Conservation (phyloP, 1,284 basidiomycete genomes). For the Ustilago trichophora region DNA sequence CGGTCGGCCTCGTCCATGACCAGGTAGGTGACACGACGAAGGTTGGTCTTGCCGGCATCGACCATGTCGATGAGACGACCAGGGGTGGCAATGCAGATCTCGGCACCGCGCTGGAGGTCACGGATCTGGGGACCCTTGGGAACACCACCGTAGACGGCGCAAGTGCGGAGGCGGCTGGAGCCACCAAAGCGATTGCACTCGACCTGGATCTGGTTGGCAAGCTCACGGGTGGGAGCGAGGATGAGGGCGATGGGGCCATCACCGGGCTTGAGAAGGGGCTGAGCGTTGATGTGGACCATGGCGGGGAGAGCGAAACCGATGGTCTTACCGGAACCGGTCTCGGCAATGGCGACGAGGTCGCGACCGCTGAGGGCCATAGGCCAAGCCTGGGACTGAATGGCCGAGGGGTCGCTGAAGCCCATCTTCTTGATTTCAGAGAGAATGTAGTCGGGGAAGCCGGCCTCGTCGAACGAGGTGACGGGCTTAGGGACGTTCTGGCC, state of each 20-base stretch:
- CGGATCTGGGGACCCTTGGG: slow-evolving; percentile 98
- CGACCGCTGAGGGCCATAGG: slow-evolving; percentile 94
- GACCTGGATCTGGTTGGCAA: slow-evolving; percentile 97
- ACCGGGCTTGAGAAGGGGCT: slow-evolving; percentile 89
- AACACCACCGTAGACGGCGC: slow-evolving; percentile 97
- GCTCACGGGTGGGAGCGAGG: slow-evolving; percentile 95
- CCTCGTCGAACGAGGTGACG: slow-evolving; percentile 90
- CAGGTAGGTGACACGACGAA: slow-evolving; percentile 93
- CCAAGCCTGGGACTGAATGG: slow-evolving; percentile 99
- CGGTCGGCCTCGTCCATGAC: slow-evolving; percentile 99
- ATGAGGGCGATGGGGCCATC: slow-evolving; percentile 97
- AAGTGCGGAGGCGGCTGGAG: slow-evolving; percentile 96
- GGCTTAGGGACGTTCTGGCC: slow-evolving; percentile 88
- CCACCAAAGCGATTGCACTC: slow-evolving; percentile 98
- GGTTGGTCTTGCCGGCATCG: slow-evolving; percentile 93
- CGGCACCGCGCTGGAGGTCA: slow-evolving; percentile 93
- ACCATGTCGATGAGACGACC: slow-evolving; percentile 82
- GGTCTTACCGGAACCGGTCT: slow-evolving; percentile 73
- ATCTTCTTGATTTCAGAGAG: slow-evolving; percentile 91
- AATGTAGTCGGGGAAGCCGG: slow-evolving; percentile 94
- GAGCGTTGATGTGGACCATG: slow-evolving; percentile 99
- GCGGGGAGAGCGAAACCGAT: slow-evolving; percentile 97
- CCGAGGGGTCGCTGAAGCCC: slow-evolving; percentile 86
- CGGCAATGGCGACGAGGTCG: slow-evolving; percentile 92
- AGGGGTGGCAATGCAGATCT: slow-evolving; percentile 88